Evolutionary conservation across 2,329 filamentous ascomycete species (phyloP).

Genomic region (Biscogniauxia mediterranea): DNA sequence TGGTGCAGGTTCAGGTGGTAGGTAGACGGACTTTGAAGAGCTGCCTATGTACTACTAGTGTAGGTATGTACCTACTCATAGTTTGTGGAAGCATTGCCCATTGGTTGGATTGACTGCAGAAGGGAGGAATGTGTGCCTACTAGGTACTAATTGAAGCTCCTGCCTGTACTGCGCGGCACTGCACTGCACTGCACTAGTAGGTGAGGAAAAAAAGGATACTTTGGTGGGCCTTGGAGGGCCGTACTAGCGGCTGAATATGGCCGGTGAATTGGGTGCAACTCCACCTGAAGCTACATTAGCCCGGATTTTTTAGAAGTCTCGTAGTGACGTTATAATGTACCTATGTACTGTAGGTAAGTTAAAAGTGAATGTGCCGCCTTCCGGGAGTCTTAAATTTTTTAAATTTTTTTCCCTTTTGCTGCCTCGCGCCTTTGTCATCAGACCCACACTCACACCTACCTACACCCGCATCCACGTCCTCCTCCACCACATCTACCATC

Average conservation of each 20-base stretch:
- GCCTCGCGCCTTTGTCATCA: neutral
- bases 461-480: neutral
- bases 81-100: neutral
- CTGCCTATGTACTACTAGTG: too few relatives aligned
- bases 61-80: neutral
- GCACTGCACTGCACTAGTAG: neutral
- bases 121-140: neutral
- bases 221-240: neutral
- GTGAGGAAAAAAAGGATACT: conserved; percentile 7
- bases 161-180: conserved; percentile 2
- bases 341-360: too few relatives aligned
- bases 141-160: neutral
- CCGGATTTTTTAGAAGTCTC: conserved; percentile 2
- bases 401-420: neutral
- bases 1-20: neutral
- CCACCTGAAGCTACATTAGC: conserved; percentile 3
- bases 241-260: conserved; percentile 3
- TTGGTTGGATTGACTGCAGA: neutral
- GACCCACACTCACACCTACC: neutral
- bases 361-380: too few relatives aligned
- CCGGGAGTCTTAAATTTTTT: too few relatives aligned
- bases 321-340: conserved; percentile 15
- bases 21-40: neutral
- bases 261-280: neutral
- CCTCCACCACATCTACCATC: neutral